These are phyloP conservation scores for Lepidium didymum DNA, from an alignment of 345 rosid genomes.

Conservation along the genomic window DNA sequence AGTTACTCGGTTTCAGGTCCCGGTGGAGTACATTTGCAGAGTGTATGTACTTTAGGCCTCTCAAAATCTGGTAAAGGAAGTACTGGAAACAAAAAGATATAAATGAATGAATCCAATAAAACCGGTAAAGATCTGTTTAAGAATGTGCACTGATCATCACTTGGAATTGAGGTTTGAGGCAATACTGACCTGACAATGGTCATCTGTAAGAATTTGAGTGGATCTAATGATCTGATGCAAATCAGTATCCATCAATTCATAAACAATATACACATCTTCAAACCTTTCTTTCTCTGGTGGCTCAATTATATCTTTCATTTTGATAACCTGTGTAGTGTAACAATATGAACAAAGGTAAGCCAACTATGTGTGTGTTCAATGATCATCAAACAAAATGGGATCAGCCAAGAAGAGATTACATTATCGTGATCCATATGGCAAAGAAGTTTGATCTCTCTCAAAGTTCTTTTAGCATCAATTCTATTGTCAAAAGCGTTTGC, in stretches of 20 bases:
- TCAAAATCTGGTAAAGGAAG: constrained; percentile 73
- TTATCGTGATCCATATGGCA: constrained; percentile 90
- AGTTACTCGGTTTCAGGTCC: constrained; percentile 83
- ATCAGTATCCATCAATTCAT: constrained; percentile 90
- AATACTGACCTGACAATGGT: constrained; percentile 73
- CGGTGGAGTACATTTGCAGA: constrained; percentile 85
- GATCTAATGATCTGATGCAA: constrained; percentile 83
- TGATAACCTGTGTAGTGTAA: constrained; percentile 47
- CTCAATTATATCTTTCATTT: constrained; percentile 73
- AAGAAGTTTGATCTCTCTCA: constrained; percentile 90
- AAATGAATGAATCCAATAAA: neutral
- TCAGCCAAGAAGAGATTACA: constrained; percentile 29
- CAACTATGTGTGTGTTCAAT: neutral
- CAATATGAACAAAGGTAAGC: neutral
- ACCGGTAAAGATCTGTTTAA: neutral
- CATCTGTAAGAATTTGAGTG: constrained; percentile 67
- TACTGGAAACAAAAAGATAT: constrained; percentile 32
- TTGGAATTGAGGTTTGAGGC: too few species aligned
- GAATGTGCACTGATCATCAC: too few species aligned
- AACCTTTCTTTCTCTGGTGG: constrained; percentile 66
- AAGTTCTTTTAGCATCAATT: constrained; percentile 83
- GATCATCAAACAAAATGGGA: neutral
- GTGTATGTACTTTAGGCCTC: constrained; percentile 79
- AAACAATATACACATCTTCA: constrained; percentile 84
- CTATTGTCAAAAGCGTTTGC: constrained; percentile 88